Conservation (phyloP, 352 stramenopile species). For the Globisporangium camurandrum region DNA sequence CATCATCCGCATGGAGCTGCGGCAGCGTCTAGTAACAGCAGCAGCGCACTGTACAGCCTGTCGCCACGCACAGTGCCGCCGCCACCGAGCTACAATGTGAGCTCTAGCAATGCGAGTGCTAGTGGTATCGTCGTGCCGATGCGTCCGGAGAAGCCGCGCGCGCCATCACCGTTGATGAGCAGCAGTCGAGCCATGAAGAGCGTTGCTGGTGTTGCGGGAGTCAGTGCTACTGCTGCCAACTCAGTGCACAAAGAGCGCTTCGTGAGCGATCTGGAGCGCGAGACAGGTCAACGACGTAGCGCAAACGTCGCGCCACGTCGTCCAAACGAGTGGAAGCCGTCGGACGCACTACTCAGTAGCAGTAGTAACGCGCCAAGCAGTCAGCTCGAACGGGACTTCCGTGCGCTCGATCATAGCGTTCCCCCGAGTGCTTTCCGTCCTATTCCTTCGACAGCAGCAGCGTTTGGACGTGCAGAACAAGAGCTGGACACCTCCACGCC, state of each 20-base stretch:
- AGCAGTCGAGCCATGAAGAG: constrained; percentile 5
- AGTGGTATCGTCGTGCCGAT: constrained; percentile 21
- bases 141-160: constrained; percentile 43
- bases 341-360: constrained; percentile 14
- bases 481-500: too few species aligned
- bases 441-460: too few species aligned
- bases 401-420: constrained; percentile 15
- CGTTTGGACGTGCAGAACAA: too few species aligned
- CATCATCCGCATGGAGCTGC: constrained; percentile 6
- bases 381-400: constrained; percentile 46
- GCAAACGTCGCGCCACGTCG: constrained; percentile 15
- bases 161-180: constrained; percentile 1
- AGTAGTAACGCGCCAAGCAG: constrained; percentile 15
- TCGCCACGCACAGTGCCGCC: constrained; percentile 7
- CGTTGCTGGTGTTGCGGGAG: too few species aligned
- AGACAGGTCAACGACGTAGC: constrained; percentile 55
- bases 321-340: constrained; percentile 27
- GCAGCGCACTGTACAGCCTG: constrained; percentile 1
- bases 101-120: background rate
- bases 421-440: too few species aligned
- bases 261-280: constrained; percentile 59
- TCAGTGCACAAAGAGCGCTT: constrained; percentile 61
- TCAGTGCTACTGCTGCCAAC: too few species aligned
- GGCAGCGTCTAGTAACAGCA: background rate
- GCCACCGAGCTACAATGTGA: constrained; percentile 4